Evolutionary conservation across 2,329 filamentous ascomycete species (phyloP).

Genomic region (Fusarium sp.): DNA sequence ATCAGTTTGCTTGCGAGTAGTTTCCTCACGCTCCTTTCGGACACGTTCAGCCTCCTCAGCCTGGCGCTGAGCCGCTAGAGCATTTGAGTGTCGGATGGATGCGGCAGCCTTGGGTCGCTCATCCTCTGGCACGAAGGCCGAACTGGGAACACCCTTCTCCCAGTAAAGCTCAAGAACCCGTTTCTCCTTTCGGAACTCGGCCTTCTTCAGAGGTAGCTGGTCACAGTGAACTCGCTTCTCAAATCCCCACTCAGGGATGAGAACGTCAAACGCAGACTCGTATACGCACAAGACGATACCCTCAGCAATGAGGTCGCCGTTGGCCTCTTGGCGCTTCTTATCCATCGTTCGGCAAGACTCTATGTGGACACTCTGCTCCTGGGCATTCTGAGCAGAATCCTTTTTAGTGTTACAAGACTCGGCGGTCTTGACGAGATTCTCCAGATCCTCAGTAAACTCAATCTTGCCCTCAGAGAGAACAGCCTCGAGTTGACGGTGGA

Average conservation of each 20-base stretch:
- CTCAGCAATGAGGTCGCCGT: conserved; percentile 92
- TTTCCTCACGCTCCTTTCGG: conserved; percentile 88
- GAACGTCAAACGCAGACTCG: conserved; percentile 96
- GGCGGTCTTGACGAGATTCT: conserved; percentile 88
- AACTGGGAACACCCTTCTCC: conserved; percentile 99
- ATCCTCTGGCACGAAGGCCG: conserved; percentile 94
- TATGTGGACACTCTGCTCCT: conserved; percentile 98
- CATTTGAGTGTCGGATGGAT: conserved; percentile 77
- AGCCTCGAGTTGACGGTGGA: conserved; percentile 92
- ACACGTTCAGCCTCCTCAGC: conserved; percentile 84
- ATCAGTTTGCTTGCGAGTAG: conserved; percentile 90
- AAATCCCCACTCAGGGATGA: conserved; percentile 98
- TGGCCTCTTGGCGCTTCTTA: conserved; percentile 83
- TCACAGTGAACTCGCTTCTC: conserved; percentile 99
- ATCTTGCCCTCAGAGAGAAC: conserved; percentile 82
- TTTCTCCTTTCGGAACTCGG: conserved; percentile 98
- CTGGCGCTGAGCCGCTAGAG: conserved; percentile 78
- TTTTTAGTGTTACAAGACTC: conserved; percentile 99
- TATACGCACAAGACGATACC: conserved; percentile 97
- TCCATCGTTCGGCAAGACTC: conserved; percentile 97
- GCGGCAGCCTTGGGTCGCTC: conserved; percentile 87
- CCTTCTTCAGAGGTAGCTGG: conserved; percentile 96
- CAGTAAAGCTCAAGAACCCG: conserved; percentile 96
- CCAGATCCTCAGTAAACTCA: conserved; percentile 89
- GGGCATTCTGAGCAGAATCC: conserved; percentile 94